Evolutionary conservation across 169 alveolate species (phyloP).

Genomic region (Eimeria acervulina): DNA sequence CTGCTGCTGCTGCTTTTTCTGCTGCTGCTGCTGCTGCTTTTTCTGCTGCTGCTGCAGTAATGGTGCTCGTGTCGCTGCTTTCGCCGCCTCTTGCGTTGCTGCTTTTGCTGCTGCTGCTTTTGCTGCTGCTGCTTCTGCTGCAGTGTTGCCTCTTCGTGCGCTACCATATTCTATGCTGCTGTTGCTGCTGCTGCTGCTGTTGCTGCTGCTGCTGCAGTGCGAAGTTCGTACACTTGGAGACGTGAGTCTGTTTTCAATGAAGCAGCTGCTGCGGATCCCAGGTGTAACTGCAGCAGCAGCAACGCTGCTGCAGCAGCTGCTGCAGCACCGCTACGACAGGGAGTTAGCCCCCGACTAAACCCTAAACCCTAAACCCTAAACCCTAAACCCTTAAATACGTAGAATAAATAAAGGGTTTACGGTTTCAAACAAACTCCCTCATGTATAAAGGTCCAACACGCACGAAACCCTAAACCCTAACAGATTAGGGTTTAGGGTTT

Average conservation of each 20-base stretch:
- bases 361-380: constrained; percentile 40
- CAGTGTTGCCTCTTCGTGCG: neutral
- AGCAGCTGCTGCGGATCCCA: constrained; percentile 52
- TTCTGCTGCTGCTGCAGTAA: neutral
- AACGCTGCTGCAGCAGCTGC: constrained; percentile 43
- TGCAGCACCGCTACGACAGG: constrained; percentile 17
- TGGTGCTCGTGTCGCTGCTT: neutral
- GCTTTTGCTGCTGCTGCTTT: neutral
- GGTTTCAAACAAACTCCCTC: neutral
- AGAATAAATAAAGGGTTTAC: neutral
- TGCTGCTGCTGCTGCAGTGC: constrained; percentile 59
- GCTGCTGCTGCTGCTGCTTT: neutral
- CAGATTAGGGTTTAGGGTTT: neutral
- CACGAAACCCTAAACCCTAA: neutral
- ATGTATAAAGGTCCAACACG: neutral
- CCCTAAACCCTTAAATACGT: neutral
- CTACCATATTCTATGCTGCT: neutral
- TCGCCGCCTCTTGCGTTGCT: neutral
- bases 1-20: neutral
- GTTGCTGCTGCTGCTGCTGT: constrained; percentile 1
- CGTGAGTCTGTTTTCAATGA: neutral
- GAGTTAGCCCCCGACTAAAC: constrained; percentile 20
- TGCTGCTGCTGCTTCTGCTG: neutral
- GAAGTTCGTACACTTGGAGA: neutral
- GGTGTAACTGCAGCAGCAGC: constrained; percentile 6